Evolutionary conservation across 768 basidiomycete species (phyloP), one percentile per base, ranked within the genome.

Genomic region (Trametes gibbosa): DNA sequence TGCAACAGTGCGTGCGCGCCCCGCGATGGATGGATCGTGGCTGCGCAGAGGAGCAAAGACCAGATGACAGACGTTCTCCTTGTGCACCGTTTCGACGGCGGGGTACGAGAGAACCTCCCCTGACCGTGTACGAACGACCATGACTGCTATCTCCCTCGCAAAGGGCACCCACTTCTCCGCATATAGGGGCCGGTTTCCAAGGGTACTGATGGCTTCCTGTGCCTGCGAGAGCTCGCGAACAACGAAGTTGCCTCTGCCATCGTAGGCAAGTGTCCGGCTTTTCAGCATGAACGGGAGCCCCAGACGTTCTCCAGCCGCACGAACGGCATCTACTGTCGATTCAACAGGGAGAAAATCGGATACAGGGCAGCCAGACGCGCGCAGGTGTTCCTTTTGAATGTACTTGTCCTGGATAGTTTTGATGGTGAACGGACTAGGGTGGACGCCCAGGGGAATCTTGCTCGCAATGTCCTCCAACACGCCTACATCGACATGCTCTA

Each of bases 231-330:
- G 60, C 17, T 83, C 76, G 19, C 79, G 79, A 27, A 98, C 69
- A 35, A 87, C 86, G 66, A 83, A 94, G 72, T 99, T 99, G 5
- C 97, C 97, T 57, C 93, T 79, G 2, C 97, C 97, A 68, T 98
- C 96, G 70, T 99, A 99, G 0, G 95, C 97, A 56, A 95, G 76
- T 0, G 92, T 96, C n/a, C 92, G 81, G 59, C 89, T 92, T 76
- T 99, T 98, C 61, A 99, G 81, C 95, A 99, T 97, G 48, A 97
- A 74, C 0, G 96, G 95, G 10, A 94, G 76, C 1, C 96, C 94
- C 6, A 98, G 77, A 27, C 70, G 72, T 12, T 77, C 63, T 0
- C 81, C 80, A 2, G 83, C 89, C 16, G 75, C 74, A 32, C 74
- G 71, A 14, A 92, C 75, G 1, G 84, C 77, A 43, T 81, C 77